A percentile compares a stretch with the other conserved stretches of the same genome.
These are phyloP conservation scores for Nakaseomyces glabratus DNA, from an alignment of 1,139 yeast species.

Conservation along the genomic window DNA sequence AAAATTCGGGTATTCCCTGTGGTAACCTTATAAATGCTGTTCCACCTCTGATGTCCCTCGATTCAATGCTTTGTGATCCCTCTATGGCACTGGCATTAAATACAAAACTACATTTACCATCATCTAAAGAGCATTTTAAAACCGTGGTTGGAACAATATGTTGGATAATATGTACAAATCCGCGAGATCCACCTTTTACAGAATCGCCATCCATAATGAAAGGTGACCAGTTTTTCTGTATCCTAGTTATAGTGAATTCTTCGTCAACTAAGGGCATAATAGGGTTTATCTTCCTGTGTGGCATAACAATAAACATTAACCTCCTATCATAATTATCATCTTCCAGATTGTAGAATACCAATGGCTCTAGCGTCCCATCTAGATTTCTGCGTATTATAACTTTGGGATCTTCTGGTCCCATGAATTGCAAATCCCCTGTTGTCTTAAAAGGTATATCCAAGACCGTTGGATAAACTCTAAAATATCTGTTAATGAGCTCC, in stretches of 20 bases:
- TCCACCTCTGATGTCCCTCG: not conserved
- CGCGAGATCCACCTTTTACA: conserved; percentile 11
- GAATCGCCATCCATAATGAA: conserved; percentile 6
- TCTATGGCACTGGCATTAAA: not conserved
- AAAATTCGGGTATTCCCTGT: not conserved
- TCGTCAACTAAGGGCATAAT: not conserved
- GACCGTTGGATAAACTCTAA: conserved; percentile 11
- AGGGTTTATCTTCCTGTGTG: not conserved
- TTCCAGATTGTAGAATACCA: conserved; percentile 37
- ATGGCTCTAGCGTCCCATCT: conserved; percentile 32
- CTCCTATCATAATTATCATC: no score
- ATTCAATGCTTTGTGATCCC: not conserved
- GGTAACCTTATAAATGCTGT: conserved; percentile 2
- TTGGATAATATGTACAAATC: conserved; percentile 35
- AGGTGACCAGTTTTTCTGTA: conserved; percentile 8
- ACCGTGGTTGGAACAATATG: conserved; percentile 38
- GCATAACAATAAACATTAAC: not conserved
- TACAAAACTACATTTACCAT: conserved; percentile 33
- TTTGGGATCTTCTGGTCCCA: conserved; percentile 44
- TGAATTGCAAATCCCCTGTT: conserved; percentile 18
- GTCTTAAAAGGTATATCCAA: conserved; percentile 11
- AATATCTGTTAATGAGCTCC: conserved; percentile 8
- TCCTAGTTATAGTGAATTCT: not conserved
- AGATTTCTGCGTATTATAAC: conserved; percentile 31
- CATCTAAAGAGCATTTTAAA: conserved; percentile 36